Conservation (phyloP, 306 rosid genomes). For the Lupinus albus region DNA sequence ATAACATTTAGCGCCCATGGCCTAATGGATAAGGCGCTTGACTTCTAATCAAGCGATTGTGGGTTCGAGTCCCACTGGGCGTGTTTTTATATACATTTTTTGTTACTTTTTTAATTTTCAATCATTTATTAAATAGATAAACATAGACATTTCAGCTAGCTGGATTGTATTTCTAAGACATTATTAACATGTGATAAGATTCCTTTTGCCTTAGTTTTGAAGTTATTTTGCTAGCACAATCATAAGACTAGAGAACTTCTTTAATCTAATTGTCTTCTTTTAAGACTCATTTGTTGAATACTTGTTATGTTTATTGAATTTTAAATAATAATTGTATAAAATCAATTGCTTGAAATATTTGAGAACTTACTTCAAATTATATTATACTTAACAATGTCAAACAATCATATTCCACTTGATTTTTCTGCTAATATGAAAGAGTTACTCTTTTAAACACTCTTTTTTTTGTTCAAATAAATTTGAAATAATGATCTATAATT, state of each 20-base stretch:
- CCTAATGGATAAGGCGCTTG: constrained; percentile 74
- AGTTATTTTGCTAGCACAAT: background rate
- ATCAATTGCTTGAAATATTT: background rate
- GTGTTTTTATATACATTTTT: constrained; percentile 25
- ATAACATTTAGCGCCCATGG: constrained; percentile 64
- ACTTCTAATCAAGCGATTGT: constrained; percentile 71
- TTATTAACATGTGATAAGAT: constrained; percentile 17
- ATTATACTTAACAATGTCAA: background rate
- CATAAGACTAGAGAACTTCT: too few species aligned
- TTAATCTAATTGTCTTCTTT: too few species aligned
- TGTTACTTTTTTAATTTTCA: too few species aligned
- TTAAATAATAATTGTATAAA: background rate
- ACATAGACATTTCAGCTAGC: too few species aligned
- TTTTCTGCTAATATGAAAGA: background rate
- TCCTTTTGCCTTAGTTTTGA: background rate
- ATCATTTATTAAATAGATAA: too few species aligned
- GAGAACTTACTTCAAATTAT: too few species aligned
- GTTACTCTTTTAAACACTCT: background rate
- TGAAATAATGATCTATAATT: background rate
- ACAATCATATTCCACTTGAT: background rate
- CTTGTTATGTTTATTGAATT: background rate
- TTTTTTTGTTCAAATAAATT: background rate
- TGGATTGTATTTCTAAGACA: too few species aligned
- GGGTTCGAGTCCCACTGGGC: constrained; percentile 89
- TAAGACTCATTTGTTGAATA: background rate